Evolutionary conservation across 768 basidiomycete species (phyloP), one percentile per base, ranked within the genome.

Genomic region (Glaciozyma martinii): DNA sequence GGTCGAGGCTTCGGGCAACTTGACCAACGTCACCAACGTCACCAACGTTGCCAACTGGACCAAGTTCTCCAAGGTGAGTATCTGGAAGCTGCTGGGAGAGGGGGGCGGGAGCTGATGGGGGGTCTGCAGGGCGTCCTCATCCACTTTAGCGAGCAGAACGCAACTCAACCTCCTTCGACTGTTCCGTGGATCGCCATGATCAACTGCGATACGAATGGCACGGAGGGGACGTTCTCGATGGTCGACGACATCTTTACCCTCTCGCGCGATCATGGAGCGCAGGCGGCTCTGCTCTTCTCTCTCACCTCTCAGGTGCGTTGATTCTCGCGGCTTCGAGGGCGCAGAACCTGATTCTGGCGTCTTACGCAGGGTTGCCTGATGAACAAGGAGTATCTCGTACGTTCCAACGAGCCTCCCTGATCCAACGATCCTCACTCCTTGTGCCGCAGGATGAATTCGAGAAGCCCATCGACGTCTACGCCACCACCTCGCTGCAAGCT

Each of bases 181-280:
- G 89, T 90, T 0, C 90, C 92, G 5, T 95, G 91, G 90, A 87
- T 95, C 71, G 92, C 92, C 18, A 81, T 92, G 68, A 82, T 95
- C 56, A 82, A 84, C 5, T 94, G 91, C 76, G 90, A 93, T 73
- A 73, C 74, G 62, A 91, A 92, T 75, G 81, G 85, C 23, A 88
- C 88, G 19, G 37, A 40, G 37, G 37, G 37, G 15, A 54, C 60
- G 33, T 66, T 43, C 55, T 62, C 68, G 18, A 56, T 71, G 21
- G 79, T 82, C 4, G 75, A 79, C 56, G 91, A 95, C 74, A 82
- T 93, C 59, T 90, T 95, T 76, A 89, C 88, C 0, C 80, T 89
- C 49, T 90, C 89, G 27, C 79, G 81, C 49, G 83, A 86, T 67
- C 80, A 83, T 66, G 92, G 92, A 7, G 92, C 91, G 1, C 82